Evolutionary conservation across 1,139 yeast genomes (phyloP), one percentile per base, ranked within the genome.

Genomic region (Eremothecium cymbalariae): DNA sequence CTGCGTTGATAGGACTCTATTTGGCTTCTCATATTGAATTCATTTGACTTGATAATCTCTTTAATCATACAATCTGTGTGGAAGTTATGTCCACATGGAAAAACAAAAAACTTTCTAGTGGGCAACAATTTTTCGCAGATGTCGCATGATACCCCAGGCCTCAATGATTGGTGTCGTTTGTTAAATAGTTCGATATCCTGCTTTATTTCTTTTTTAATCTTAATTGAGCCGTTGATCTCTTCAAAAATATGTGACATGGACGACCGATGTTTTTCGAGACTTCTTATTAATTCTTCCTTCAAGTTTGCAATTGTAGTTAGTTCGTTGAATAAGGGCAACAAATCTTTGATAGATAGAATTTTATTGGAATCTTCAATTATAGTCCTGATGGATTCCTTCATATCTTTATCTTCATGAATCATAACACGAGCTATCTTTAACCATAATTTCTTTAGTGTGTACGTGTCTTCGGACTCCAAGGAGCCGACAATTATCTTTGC

Each of bases 21-120:
- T 25, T 74, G 65, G 51, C 74, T 76, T 49, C 78, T 77, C 41
- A 79, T 68, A 32, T 74, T 69, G 51, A 78, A 80, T 50, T 85
- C 85, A 23, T 78, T 75, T 8, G 81, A 76, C 36, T 68, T 65
- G 36, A 79, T 55, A 26, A 80, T 70, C 24, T 63, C 63, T 38
- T 74, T 71, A 4, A 82, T 71, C 18, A 86, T 59, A 59, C 98
- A 93, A 50, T 86, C 95, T 38, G 79, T 78, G 55, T 93, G 98
- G 62, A 83, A 82, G 6, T 84, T 76, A 58, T 90, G 98, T 41
- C 74, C 81, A 53, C 98, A 90, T 0, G 96, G 95, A 53, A 86
- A 90, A 8, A 80, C 75, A 33, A 81, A 68, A 50, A 86, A 88
- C 48, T 79, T 78, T 39, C 88, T 72, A 4, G 77, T 71, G 3